Conservation (phyloP, 495 filamentous ascomycete species). For the Penicillium soppii region DNA sequence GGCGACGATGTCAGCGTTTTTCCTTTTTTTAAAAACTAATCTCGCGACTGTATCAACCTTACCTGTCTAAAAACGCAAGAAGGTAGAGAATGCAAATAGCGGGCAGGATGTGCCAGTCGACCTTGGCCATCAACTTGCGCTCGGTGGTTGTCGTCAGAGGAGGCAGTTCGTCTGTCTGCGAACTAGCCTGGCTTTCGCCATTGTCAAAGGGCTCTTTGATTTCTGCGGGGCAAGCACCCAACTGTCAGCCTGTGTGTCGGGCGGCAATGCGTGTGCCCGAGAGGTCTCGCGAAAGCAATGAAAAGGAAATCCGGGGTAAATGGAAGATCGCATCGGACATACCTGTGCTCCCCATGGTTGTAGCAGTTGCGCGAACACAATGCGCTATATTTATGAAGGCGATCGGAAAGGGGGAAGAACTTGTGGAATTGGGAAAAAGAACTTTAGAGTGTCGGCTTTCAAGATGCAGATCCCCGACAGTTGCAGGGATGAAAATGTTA, state of each 20-base stretch:
- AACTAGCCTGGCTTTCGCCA: slow-evolving; percentile 29
- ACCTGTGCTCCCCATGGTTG: slow-evolving; percentile 22
- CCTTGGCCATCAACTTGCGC: slow-evolving; percentile 67
- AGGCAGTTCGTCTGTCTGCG: slow-evolving; percentile 27
- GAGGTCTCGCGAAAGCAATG: not conserved
- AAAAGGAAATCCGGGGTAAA: not conserved
- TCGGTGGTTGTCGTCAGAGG: slow-evolving; percentile 59
- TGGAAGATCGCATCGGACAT: not conserved
- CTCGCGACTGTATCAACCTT: slow-evolving; percentile 14
- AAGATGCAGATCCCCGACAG: slow-evolving; percentile 13
- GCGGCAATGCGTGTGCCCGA: not conserved
- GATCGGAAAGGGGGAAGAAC: not conserved
- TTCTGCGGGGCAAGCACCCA: slow-evolving; percentile 1
- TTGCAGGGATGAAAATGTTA: slow-evolving; percentile 14
- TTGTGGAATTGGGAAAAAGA: not conserved
- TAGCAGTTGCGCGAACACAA: not conserved
- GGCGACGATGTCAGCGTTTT: slow-evolving; percentile 11
- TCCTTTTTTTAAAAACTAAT: too few species aligned
- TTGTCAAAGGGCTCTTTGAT: slow-evolving; percentile 20
- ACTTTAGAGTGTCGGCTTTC: not conserved
- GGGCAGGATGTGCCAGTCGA: slow-evolving; percentile 80
- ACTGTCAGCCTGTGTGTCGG: slow-evolving; percentile 10
- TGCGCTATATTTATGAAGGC: not conserved
- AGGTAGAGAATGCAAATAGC: slow-evolving; percentile 81
- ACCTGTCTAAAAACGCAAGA: slow-evolving; percentile 84